Conservation (phyloP, 108 stramenopile genomes). For the Stephanodiscus minutulus region DNA sequence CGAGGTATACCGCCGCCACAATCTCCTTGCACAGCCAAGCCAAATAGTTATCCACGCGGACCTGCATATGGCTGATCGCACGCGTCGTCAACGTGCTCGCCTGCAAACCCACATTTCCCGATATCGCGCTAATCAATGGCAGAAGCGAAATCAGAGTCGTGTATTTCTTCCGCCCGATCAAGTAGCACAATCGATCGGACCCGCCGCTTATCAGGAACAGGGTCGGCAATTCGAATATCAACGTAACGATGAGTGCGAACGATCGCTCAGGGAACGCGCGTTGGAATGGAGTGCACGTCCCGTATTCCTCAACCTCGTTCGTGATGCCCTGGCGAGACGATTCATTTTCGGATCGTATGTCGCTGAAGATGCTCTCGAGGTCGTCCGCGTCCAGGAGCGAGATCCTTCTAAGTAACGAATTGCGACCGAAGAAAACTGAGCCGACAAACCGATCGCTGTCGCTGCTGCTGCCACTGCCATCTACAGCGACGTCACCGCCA, state of each 20-base stretch:
- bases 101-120: constrained; percentile 75
- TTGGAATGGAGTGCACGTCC: constrained; percentile 31
- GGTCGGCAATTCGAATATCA: constrained; percentile 66
- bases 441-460: too few species aligned
- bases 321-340: constrained; percentile 8
- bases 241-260: constrained; percentile 59
- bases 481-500: too few species aligned
- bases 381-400: too few species aligned
- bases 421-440: too few species aligned
- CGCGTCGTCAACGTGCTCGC: constrained; percentile 63
- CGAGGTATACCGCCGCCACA: constrained; percentile 57
- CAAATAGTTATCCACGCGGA: constrained; percentile 44
- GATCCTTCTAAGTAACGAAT: too few species aligned
- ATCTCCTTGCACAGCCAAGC: constrained; percentile 63
- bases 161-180: constrained; percentile 64
- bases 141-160: constrained; percentile 60
- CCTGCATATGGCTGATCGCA: constrained; percentile 57
- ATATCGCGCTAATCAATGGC: constrained; percentile 62
- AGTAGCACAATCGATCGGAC: constrained; percentile 50
- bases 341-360: constrained; percentile 33
- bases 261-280: constrained; percentile 70
- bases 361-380: constrained; percentile 48
- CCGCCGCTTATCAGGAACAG: constrained; percentile 67
- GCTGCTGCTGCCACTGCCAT: too few species aligned
- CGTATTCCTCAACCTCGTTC: constrained; percentile 44